phyloP scores from a whole-genome alignment of 2,329 filamentous ascomycete species.

The Colletotrichum lupini region DNA sequence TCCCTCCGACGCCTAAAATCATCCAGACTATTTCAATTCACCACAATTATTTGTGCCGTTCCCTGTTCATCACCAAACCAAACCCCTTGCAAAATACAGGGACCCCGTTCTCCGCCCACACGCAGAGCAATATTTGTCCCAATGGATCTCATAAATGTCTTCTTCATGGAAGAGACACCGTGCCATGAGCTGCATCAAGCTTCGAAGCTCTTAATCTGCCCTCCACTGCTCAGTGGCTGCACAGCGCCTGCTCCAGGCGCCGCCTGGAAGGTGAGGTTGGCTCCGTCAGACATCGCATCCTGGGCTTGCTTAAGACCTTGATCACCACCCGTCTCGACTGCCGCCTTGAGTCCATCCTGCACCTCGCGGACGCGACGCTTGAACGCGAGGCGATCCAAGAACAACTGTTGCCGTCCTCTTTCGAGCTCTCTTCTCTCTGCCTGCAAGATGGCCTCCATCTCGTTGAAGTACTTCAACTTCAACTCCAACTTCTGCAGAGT shows the following conservation, averaged over 20 bases:
- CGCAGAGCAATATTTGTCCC: not conserved
- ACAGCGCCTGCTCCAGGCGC: conserved; percentile 55
- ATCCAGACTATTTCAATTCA: conserved; percentile 21
- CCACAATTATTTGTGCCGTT: conserved; percentile 30
- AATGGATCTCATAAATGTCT: not conserved
- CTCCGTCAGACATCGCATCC: conserved; percentile 59
- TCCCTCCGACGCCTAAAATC: conserved; percentile 25
- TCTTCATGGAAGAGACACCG: not conserved
- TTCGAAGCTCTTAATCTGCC: conserved; percentile 68
- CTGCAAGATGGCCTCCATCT: conserved; percentile 92
- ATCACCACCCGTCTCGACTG: conserved; percentile 59
- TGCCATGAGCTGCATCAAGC: conserved; percentile 48
- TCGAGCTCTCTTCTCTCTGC: conserved; percentile 94
- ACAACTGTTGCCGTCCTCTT: conserved; percentile 89
- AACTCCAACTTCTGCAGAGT: conserved; percentile 96
- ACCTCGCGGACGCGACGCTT: conserved; percentile 87
- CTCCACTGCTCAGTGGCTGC: conserved; percentile 66
- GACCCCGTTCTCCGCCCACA: not conserved
- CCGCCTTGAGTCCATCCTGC: conserved; percentile 78
- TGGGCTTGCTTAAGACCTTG: conserved; percentile 60
- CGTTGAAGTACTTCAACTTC: conserved; percentile 95
- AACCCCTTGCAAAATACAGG: conserved; percentile 14
- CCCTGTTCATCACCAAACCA: conserved; percentile 26
- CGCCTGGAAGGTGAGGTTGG: conserved; percentile 65
- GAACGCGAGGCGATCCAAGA: conserved; percentile 91